Evolutionary conservation across 768 basidiomycete genomes (phyloP), one percentile per base, ranked within the genome.

Genomic region (Lactarius sp.): DNA sequence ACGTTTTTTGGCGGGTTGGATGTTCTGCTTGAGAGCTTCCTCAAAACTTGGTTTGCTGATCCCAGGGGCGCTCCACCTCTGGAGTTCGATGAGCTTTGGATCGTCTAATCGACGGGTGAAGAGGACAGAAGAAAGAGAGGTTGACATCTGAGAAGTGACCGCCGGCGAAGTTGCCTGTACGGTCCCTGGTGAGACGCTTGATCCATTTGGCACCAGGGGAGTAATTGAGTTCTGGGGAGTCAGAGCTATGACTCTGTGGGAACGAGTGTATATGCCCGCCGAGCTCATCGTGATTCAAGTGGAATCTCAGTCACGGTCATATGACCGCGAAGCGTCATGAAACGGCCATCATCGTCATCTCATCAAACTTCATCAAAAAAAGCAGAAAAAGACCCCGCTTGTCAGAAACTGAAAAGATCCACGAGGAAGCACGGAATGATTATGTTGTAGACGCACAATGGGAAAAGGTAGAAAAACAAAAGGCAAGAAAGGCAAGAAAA

Each of bases 401-500:
- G 4, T 53, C 57, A 52, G 57, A 59, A 14, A n/a, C 57, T 0
- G 18, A 18, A 7, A 41, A 18, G 34, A 6, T 13, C 12, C 18
- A 22, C 13, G 37, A 31, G 5, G 33, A 4, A 36, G 18, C 47
- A 10, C 42, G 31, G 41, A 46, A 56, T 46, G 42, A 44, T 56
- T 34, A n/a, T 6, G 42, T 10, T 16, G 47, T 13, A 59, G 58
- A 44, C 58, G 52, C 37, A 12, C 27, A 75, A 52, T 90, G 87
- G 88, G 86, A 82, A 12, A 87, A 84, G 68, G 85, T 88, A 9
- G 86, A 89, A 67, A 85, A 81, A 70, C 79, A 86, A 62, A 90
- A 87, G 74, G 77, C 81, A 44, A 90, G 90, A 78, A 91, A 90
- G 70, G 74, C 72, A 61, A 80, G 77, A 66, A 88, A 86, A 72